Conservation (phyloP, 75 land plant species). For the Larix kaempferi region DNA sequence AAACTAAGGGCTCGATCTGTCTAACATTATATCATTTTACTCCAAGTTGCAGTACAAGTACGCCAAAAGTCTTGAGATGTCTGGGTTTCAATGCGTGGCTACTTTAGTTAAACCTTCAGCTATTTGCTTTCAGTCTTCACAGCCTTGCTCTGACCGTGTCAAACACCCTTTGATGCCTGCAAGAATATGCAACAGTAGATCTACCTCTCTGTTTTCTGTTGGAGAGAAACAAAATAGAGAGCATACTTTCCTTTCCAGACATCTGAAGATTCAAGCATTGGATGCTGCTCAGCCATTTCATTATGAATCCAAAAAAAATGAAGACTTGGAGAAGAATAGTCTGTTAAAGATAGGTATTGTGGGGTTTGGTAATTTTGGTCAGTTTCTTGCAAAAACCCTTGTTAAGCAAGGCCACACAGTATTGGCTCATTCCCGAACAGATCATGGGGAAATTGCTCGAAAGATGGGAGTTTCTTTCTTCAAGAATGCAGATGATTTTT, state of each 20-base stretch:
- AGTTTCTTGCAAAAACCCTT: constrained; percentile 57
- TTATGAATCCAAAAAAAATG: constrained; percentile 26
- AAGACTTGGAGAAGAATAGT: constrained; percentile 9
- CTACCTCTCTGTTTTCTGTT: background rate
- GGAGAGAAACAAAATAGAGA: background rate
- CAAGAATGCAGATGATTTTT: constrained; percentile 59
- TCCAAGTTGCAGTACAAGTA: background rate
- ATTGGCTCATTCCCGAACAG: constrained; percentile 59
- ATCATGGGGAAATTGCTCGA: constrained; percentile 27
- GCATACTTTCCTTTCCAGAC: background rate
- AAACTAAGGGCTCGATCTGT: background rate
- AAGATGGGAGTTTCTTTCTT: constrained; percentile 48
- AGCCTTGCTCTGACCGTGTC: background rate
- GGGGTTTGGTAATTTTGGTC: constrained; percentile 81
- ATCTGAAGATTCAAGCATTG: constrained; percentile 6
- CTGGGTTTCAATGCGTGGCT: background rate
- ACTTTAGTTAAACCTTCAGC: background rate
- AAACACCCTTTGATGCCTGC: background rate
- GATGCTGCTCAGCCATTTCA: constrained; percentile 45
- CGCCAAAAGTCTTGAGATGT: background rate
- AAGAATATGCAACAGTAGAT: background rate
- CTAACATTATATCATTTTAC: background rate
- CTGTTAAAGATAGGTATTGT: constrained; percentile 64
- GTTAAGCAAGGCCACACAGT: constrained; percentile 59
- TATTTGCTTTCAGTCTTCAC: background rate